A percentile compares a stretch with the other conserved stretches of the same genome.
These are phyloP conservation scores for Geotrichum fermentans DNA, from an alignment of 1,139 yeast species.

Conservation along the genomic window DNA sequence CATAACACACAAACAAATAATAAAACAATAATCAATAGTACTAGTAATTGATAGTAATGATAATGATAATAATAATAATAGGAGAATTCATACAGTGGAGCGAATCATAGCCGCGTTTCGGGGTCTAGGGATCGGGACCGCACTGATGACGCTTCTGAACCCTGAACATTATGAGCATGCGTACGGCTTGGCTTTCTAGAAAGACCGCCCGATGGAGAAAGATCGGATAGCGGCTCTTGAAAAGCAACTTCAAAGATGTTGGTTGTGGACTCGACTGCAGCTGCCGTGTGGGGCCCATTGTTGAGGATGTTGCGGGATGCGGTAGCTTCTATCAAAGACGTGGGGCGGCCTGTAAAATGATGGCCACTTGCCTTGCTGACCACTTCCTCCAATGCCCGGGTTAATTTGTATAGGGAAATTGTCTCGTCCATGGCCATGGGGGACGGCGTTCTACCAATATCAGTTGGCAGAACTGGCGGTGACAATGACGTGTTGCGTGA, in stretches of 20 bases:
- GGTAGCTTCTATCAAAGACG: neutral
- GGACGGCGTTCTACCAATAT: conserved; percentile 11
- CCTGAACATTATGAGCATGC: too few relatives aligned
- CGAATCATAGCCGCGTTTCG: conserved; percentile 10
- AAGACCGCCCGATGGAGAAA: neutral
- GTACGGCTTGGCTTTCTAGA: conserved; percentile 10
- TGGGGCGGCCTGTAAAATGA: neutral
- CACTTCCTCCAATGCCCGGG: conserved; percentile 35
- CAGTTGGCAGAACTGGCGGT: conserved; percentile 10
- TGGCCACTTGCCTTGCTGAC: conserved; percentile 15
- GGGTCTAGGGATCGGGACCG: conserved; percentile 12
- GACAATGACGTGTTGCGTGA: conserved; percentile 10
- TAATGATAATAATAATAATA: neutral
- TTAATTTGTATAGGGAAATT: conserved; percentile 28
- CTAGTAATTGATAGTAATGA: neutral
- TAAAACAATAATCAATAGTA: neutral
- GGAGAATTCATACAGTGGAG: too few relatives aligned
- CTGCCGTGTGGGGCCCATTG: neutral
- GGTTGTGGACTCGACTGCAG: neutral
- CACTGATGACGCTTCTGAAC: neutral
- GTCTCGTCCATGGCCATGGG: conserved; percentile 22
- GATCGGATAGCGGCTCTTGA: conserved; percentile 8
- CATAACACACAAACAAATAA: neutral
- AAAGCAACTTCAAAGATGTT: conserved; percentile 14
- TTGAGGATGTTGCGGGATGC: neutral